Conservation (phyloP, 1,284 basidiomycete genomes). For the Puccinia novopanici region DNA sequence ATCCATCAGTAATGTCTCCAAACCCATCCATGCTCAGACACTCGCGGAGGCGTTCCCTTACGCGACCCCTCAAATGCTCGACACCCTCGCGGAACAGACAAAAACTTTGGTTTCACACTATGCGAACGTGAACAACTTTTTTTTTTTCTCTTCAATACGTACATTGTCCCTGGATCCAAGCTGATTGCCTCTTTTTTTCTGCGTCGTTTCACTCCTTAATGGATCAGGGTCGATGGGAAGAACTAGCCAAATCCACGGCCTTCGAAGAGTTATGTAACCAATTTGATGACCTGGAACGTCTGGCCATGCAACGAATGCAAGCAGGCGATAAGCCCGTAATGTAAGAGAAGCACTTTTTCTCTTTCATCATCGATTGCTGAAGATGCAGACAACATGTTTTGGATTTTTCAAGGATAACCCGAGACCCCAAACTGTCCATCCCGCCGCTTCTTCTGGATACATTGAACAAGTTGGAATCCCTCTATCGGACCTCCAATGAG, state of each 20-base stretch:
- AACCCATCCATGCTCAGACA: slow-evolving; percentile 13
- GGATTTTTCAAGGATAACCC: slow-evolving; percentile 24
- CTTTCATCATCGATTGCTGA: not conserved
- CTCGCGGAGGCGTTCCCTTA: slow-evolving; percentile 40
- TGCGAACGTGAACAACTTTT: slow-evolving; percentile 3
- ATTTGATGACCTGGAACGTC: slow-evolving; percentile 33
- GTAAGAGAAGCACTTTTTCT: slow-evolving; percentile 12
- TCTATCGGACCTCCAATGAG: slow-evolving; percentile 1
- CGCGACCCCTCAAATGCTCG: slow-evolving; percentile 31
- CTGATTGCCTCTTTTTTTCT: not conserved
- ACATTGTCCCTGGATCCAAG: not conserved
- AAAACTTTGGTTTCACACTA: slow-evolving; percentile 34
- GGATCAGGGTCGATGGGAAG: slow-evolving; percentile 38
- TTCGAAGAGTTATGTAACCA: slow-evolving; percentile 39
- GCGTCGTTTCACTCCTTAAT: not conserved
- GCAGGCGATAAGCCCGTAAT: slow-evolving; percentile 24
- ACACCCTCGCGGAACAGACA: slow-evolving; percentile 37
- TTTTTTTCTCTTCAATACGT: not conserved
- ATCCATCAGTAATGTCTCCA: slow-evolving; percentile 26
- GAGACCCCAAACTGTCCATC: slow-evolving; percentile 45
- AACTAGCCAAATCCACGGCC: slow-evolving; percentile 8
- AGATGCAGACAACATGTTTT: not conserved
- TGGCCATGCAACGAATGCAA: slow-evolving; percentile 30
- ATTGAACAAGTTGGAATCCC: not conserved
- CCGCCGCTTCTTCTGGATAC: slow-evolving; percentile 30